Percentiles rank a stretch among this genome's conserved stretches.
Conservation (phyloP, 2,329 filamentous ascomycete genomes). For the Penicillium brasilianum region DNA sequence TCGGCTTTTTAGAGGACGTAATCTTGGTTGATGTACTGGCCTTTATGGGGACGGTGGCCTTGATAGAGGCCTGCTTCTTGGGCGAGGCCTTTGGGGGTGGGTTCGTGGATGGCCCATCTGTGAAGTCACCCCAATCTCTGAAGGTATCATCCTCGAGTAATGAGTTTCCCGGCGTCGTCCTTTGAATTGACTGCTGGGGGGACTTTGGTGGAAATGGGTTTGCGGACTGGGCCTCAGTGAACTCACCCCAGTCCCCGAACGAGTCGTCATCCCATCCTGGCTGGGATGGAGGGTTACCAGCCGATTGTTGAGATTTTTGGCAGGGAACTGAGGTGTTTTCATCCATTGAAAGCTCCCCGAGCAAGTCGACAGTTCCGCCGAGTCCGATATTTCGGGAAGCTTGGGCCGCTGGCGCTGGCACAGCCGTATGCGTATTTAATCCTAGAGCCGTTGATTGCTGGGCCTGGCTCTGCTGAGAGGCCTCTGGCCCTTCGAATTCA, state of each 20-base stretch:
- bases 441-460: not conserved
- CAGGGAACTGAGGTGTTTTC: conserved; percentile 24
- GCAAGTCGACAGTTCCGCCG: conserved; percentile 29
- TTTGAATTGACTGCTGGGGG: conserved; percentile 8
- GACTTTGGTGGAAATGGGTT: conserved; percentile 18
- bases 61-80: not conserved
- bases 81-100: conserved; percentile 9
- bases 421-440: not conserved
- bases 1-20: not conserved
- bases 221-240: conserved; percentile 21
- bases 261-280: conserved; percentile 26
- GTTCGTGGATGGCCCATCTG: conserved; percentile 20
- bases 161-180: not conserved
- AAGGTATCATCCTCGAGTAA: conserved; percentile 25
- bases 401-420: not conserved
- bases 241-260: conserved; percentile 30
- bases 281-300: conserved; percentile 22
- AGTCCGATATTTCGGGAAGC: conserved; percentile 3
- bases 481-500: conserved; percentile 49
- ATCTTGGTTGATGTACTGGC: not conserved
- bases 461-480: conserved; percentile 18
- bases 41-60: not conserved
- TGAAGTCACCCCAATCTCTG: conserved; percentile 30
- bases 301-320: conserved; percentile 6
- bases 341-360: conserved; percentile 38